Evolutionary conservation across 1,139 yeast genomes (phyloP).

Genomic region (Taphrina flavorubra): DNA sequence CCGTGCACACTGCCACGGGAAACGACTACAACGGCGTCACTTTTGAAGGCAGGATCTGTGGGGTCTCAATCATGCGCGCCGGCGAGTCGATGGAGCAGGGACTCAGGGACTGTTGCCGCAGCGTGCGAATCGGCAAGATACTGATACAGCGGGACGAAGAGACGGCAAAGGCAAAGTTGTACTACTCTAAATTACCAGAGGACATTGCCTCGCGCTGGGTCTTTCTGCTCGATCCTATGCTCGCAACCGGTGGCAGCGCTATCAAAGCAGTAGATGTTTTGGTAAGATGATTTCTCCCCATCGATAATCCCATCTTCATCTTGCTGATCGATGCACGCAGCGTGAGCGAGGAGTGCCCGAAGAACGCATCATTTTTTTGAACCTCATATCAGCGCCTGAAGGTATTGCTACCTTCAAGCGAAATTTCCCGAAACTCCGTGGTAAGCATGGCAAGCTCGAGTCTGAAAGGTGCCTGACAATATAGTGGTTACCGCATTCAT

Average conservation of each 20-base stretch:
- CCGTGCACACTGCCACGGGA: slow-evolving; percentile 67
- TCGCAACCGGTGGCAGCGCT: slow-evolving; percentile 98
- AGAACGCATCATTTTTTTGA: slow-evolving; percentile 84
- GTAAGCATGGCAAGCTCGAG: not conserved
- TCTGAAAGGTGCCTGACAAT: not conserved
- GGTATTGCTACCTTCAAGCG: slow-evolving; percentile 80
- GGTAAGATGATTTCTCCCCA: slow-evolving; percentile 20
- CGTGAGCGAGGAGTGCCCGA: slow-evolving; percentile 82
- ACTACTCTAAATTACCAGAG: slow-evolving; percentile 90
- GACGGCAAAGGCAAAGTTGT: slow-evolving; percentile 63
- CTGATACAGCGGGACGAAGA: slow-evolving; percentile 97
- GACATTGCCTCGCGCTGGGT: slow-evolving; percentile 89
- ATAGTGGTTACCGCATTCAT: slow-evolving; percentile 86
- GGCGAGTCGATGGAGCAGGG: slow-evolving; percentile 99
- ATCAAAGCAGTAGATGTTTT: slow-evolving; percentile 95
- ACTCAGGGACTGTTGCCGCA: slow-evolving; percentile 90
- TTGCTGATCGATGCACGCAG: slow-evolving; percentile 3
- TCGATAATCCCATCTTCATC: not conserved
- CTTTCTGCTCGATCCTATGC: slow-evolving; percentile 90
- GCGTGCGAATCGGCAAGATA: slow-evolving; percentile 94
- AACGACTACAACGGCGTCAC: slow-evolving; percentile 75
- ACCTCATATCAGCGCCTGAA: slow-evolving; percentile 91
- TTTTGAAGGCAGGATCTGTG: slow-evolving; percentile 91
- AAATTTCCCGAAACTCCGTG: slow-evolving; percentile 76
- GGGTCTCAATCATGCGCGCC: slow-evolving; percentile 95